Conservation (phyloP, 1,284 basidiomycete species). For the Chalciporus sp. region DNA sequence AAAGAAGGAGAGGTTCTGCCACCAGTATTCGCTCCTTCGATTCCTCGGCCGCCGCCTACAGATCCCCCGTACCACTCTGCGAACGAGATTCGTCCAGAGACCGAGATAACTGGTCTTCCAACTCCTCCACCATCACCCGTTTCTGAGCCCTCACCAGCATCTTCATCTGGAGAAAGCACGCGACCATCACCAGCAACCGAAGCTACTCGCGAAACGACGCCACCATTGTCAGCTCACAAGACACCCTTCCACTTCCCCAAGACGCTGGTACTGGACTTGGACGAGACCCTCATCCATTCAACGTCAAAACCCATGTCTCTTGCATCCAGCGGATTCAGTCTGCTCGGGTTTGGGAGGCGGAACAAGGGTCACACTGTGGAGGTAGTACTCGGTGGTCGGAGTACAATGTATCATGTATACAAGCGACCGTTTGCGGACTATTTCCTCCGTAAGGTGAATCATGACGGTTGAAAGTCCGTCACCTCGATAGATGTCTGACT, state of each 20-base stretch:
- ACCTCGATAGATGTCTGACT: constrained; percentile 14
- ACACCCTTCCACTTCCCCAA: constrained; percentile 82
- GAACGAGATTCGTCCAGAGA: constrained; percentile 7
- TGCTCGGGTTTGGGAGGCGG: constrained; percentile 64
- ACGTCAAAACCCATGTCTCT: constrained; percentile 78
- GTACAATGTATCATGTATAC: constrained; percentile 97
- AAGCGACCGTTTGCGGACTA: constrained; percentile 97
- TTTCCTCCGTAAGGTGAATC: constrained; percentile 84
- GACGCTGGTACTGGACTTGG: constrained; percentile 93
- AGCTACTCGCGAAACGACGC: constrained; percentile 48
- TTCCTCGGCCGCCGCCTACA: constrained; percentile 2
- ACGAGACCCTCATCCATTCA: constrained; percentile 98
- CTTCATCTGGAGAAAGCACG: constrained; percentile 19
- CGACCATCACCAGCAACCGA: constrained; percentile 29
- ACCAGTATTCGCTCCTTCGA: constrained; percentile 9
- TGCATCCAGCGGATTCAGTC: constrained; percentile 52
- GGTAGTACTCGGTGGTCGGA: constrained; percentile 87
- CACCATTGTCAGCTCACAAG: constrained; percentile 51
- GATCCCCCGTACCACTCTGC: constrained; percentile 10
- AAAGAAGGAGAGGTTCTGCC: constrained; percentile 39
- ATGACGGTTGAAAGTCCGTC: neutral
- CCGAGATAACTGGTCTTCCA: constrained; percentile 22
- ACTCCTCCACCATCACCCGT: constrained; percentile 26
- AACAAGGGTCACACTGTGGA: constrained; percentile 91
- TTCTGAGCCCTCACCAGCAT: constrained; percentile 15